phyloP scores from a whole-genome alignment of 2,329 filamentous ascomycete species.

The Cryoendolithus antarcticus region DNA sequence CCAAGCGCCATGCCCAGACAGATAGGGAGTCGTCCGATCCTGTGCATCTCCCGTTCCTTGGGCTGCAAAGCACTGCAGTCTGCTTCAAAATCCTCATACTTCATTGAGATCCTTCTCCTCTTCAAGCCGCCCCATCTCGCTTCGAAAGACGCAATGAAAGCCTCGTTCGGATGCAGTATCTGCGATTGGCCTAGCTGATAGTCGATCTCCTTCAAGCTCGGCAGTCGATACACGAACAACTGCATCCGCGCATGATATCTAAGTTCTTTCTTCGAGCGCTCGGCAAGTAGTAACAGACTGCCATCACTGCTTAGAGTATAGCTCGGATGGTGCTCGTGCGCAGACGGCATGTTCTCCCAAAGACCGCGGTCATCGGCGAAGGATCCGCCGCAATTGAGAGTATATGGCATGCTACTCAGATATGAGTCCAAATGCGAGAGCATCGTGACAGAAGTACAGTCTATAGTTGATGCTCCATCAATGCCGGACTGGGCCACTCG shows the following conservation, averaged over 20 bases:
- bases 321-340: slow-evolving; percentile 20
- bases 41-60: slow-evolving; percentile 1
- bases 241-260: slow-evolving; percentile 14
- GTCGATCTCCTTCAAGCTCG: slow-evolving; percentile 3
- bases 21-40: slow-evolving; percentile 16
- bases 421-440: slow-evolving; percentile 20
- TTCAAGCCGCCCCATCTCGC: not conserved
- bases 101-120: slow-evolving; percentile 4
- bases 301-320: slow-evolving; percentile 14
- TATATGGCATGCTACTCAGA: slow-evolving; percentile 18
- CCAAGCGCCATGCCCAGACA: slow-evolving; percentile 12
- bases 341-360: slow-evolving; percentile 21
- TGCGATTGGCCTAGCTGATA: slow-evolving; percentile 8
- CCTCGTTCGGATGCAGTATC: slow-evolving; percentile 2
- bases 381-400: slow-evolving; percentile 10
- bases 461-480: no score
- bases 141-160: slow-evolving; percentile 6
- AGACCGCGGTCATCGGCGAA: slow-evolving; percentile 13
- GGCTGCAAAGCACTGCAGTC: not conserved
- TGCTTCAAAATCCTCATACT: slow-evolving; percentile 5
- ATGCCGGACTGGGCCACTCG: slow-evolving; percentile 11
- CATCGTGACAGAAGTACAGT: slow-evolving; percentile 10
- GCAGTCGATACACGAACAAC: slow-evolving; percentile 21
- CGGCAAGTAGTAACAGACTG: slow-evolving; percentile 17
- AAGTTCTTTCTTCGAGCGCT: slow-evolving; percentile 19